Conservation (phyloP, 176 grass and related monocot genomes). For the Oryza glumipatula region DNA sequence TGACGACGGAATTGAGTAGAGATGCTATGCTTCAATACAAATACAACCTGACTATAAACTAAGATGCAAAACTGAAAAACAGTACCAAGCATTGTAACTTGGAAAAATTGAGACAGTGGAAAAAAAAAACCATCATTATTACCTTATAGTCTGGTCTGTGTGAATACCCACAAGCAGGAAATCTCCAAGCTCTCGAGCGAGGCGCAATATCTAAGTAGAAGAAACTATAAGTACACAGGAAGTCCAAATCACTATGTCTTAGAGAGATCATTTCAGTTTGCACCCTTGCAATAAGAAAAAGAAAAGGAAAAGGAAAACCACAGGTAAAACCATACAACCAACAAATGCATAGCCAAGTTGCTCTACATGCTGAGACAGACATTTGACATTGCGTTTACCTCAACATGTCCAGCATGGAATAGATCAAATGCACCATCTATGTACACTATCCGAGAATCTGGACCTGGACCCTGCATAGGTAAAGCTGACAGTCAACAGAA, state of each 20-base stretch:
- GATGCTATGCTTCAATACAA: slow-evolving; percentile 6
- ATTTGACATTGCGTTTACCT: slow-evolving; percentile 56
- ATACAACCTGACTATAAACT: neutral
- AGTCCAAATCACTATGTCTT: slow-evolving; percentile 26
- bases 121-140: slow-evolving; percentile 12
- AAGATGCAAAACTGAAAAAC: slow-evolving; percentile 6
- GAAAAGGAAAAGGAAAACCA: neutral
- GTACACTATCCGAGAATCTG: slow-evolving; percentile 92
- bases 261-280: neutral
- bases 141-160: slow-evolving; percentile 93
- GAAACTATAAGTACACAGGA: slow-evolving; percentile 47
- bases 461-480: slow-evolving; percentile 72
- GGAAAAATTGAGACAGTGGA: neutral
- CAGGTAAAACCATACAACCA: neutral
- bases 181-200: slow-evolving; percentile 94
- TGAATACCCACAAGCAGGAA: slow-evolving; percentile 97
- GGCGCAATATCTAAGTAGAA: slow-evolving; percentile 71
- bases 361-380: neutral
- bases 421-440: slow-evolving; percentile 98
- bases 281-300: neutral
- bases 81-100: neutral
- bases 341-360: neutral
- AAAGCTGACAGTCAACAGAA: slow-evolving; percentile 44
- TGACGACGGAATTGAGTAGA: slow-evolving; percentile 12
- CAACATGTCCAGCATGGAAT: slow-evolving; percentile 97